Base-by-base conservation (phyloP, 352 stramenopile species). In the Phytophthora idaei region DNA sequence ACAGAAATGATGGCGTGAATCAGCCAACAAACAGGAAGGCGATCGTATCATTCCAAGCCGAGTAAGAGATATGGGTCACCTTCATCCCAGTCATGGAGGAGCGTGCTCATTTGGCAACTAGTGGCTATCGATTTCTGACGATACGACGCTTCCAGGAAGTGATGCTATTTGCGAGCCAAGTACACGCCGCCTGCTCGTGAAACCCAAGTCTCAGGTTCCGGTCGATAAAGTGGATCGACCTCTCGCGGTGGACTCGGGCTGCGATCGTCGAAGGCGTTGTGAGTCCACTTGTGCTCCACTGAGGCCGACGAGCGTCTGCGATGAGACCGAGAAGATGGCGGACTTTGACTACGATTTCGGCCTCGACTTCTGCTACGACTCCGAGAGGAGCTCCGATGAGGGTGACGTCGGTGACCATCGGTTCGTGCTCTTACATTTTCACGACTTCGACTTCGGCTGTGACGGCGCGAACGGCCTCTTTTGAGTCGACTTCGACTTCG, bases 171-270 rank as follows among this genome's bases (percentile, higher is more conserved):
- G 12, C 78, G 72, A 32, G 85, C 83, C 41, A 95, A 55, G 52
- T 95, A 95, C 9, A 95, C 85, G 5, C 87, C 87, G 8, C 87
- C 87, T 10, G 87, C 87, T 54, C 84, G 74, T 5, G 87, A 95
- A 17, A 92, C 80, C 87, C 87, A 95, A 0, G 69, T 37, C 46
- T 91, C 83, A 0, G 85, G 77, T 52, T 93, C 81, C 0, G 87
- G 87, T 9, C 68, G 73, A 69, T 95, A 95, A 9, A 77, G 76
- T 27, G 85, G 84, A 61, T 93, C 73, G 5, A 77, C 37, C 46
- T 83, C 54, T 12, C 87, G 82, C 6, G 80, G 64, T 10, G 87
- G 85, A 67, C 87, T 95, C 2, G 84, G 87, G 54, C 87, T 95
- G 15, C 86, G 83, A 48, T 83, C 80, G 15, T 90, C 71, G 42